Evolutionary conservation across 192 early-diverging fungal species (phyloP).

Genomic region (Entomortierella parvispora): DNA sequence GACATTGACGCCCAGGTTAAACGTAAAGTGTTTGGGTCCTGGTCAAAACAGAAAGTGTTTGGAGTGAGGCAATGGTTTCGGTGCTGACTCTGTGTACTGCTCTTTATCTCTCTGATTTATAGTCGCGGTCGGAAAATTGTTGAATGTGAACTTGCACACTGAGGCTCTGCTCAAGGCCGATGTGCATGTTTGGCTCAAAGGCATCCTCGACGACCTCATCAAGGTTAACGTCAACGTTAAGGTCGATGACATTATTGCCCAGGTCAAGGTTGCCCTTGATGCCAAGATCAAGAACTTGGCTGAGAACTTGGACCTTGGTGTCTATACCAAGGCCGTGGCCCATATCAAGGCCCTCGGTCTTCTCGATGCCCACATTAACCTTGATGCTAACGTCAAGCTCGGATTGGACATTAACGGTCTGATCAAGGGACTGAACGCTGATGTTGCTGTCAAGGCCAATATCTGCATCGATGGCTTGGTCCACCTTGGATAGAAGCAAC

Average conservation of each 20-base stretch:
- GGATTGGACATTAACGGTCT: not conserved
- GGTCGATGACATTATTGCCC: not conserved
- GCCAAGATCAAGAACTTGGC: not conserved
- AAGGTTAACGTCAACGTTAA: not conserved
- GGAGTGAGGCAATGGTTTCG: too few species aligned
- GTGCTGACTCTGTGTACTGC: too few species aligned
- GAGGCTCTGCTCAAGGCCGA: not conserved
- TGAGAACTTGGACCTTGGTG: not conserved
- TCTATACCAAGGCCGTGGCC: not conserved
- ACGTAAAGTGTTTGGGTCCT: too few species aligned
- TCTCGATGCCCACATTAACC: not conserved
- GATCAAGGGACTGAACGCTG: not conserved
- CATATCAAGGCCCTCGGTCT: not conserved
- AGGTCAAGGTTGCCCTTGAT: not conserved
- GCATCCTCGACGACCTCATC: not conserved
- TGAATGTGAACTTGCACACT: too few species aligned
- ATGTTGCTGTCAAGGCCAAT: not conserved
- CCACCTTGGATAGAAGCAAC: not conserved
- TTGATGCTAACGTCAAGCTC: not conserved
- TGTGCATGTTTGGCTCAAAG: too few species aligned
- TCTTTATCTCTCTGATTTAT: too few species aligned
- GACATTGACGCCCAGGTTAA: not conserved
- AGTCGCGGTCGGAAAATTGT: too few species aligned
- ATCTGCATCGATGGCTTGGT: not conserved
- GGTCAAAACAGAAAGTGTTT: too few species aligned